phyloP scores from a whole-genome alignment of 2,329 filamentous ascomycete species.

The Botryotinia narcissicola region DNA sequence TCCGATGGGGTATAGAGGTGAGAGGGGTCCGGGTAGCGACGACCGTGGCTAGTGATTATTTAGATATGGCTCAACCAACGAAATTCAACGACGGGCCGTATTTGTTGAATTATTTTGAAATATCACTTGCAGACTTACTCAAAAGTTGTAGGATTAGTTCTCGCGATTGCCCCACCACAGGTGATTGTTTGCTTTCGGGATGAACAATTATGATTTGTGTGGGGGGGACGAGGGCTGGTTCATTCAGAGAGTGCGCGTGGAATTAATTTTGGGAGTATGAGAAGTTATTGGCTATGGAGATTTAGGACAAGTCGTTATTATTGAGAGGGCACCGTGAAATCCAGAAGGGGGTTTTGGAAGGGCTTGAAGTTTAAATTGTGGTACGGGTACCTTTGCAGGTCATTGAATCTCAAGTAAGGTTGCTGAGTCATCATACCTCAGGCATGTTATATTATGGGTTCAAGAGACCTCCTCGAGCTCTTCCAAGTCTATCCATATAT shows the following conservation, averaged over 20 bases:
- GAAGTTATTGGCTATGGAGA: constrained; percentile 14
- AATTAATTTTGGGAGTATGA: neutral
- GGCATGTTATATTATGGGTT: neutral
- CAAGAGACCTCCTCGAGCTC: neutral
- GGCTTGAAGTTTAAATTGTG: constrained; percentile 4
- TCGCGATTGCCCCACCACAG: constrained; percentile 37
- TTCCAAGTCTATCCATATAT: neutral
- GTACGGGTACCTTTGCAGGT: constrained; percentile 6
- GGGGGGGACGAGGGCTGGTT: neutral
- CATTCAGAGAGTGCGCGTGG: constrained; percentile 13
- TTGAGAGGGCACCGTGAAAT: constrained; percentile 15
- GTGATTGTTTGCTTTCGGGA: constrained; percentile 28
- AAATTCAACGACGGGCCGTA: constrained; percentile 5
- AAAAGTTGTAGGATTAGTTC: constrained; percentile 19
- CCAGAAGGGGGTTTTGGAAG: constrained; percentile 4
- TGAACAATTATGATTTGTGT: constrained; percentile 21
- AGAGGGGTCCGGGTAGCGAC: constrained; percentile 14
- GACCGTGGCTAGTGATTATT: constrained; percentile 6
- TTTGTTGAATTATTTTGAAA: neutral
- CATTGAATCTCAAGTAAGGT: constrained; percentile 9
- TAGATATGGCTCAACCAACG: constrained; percentile 15
- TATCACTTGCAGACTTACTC: constrained; percentile 17
- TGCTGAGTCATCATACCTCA: constrained; percentile 15
- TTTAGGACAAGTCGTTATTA: constrained; percentile 6
- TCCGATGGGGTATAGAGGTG: constrained; percentile 31